A percentile compares a stretch with the other conserved stretches of the same genome.
Conservation (phyloP, 345 rosid species). For the Erodium maritimum region DNA sequence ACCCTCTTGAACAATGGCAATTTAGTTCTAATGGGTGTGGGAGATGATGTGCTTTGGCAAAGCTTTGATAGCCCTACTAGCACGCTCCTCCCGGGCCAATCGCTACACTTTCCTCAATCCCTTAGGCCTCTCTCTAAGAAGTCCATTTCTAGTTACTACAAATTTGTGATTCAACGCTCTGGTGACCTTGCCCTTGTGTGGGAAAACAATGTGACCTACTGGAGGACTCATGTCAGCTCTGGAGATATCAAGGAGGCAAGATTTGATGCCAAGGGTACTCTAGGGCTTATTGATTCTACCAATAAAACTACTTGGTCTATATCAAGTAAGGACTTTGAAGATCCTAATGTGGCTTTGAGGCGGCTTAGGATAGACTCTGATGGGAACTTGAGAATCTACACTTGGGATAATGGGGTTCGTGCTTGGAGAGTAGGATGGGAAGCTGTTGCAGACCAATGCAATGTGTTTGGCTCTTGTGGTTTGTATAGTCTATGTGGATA, state of each 20-base stretch:
- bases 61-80: slow-evolving; percentile 27
- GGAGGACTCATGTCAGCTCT: slow-evolving; percentile 22
- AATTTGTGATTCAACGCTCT: slow-evolving; percentile 14
- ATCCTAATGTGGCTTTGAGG: slow-evolving; percentile 22
- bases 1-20: slow-evolving; percentile 25
- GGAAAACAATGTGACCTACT: slow-evolving; percentile 30
- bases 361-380: slow-evolving; percentile 39
- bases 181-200: slow-evolving; percentile 34
- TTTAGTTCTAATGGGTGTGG: slow-evolving; percentile 21
- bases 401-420: slow-evolving; percentile 19
- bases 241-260: slow-evolving; percentile 17
- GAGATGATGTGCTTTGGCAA: slow-evolving; percentile 21
- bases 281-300: slow-evolving; percentile 14
- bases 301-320: slow-evolving; percentile 14
- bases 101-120: slow-evolving; percentile 23
- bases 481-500: slow-evolving; percentile 51
- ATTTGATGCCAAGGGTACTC: slow-evolving; percentile 19
- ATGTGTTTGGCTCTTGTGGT: slow-evolving; percentile 51
- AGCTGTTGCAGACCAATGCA: slow-evolving; percentile 47
- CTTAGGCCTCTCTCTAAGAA: slow-evolving; percentile 25
- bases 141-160: slow-evolving; percentile 23
- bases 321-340: not conserved
- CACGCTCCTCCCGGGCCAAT: slow-evolving; percentile 30
- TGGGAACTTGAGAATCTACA: slow-evolving; percentile 58
- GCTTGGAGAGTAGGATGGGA: slow-evolving; percentile 27